Conservation (phyloP, 139 green algal species). For the Chlamydomonas sp. region DNA sequence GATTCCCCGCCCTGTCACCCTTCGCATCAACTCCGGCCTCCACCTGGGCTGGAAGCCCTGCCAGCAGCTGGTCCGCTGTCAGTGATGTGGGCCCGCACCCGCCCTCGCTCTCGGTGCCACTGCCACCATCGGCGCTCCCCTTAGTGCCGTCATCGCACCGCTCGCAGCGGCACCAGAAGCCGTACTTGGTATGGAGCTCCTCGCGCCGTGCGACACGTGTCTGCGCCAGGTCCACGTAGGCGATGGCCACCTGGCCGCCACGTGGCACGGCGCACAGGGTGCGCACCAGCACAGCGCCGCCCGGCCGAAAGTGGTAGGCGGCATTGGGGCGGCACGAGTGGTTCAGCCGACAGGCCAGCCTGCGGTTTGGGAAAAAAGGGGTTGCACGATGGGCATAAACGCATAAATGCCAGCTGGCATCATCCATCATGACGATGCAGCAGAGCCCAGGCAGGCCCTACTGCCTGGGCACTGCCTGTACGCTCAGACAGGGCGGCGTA, state of each 20-base stretch:
- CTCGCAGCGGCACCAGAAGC: constrained; percentile 32
- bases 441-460: neutral
- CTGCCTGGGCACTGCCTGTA: neutral
- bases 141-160: constrained; percentile 16
- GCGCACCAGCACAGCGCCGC: constrained; percentile 20
- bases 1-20: too few relatives aligned
- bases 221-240: constrained; percentile 25
- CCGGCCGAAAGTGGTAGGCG: constrained; percentile 20
- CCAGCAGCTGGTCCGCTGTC: neutral
- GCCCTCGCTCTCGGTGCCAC: neutral
- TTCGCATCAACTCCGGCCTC: too few relatives aligned
- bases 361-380: neutral
- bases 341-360: constrained; percentile 24
- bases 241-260: constrained; percentile 3
- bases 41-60: neutral
- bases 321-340: constrained; percentile 46
- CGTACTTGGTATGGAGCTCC: constrained; percentile 21
- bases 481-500: neutral
- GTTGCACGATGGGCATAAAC: neutral
- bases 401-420: neutral
- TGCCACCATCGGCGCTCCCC: neutral
- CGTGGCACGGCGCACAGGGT: neutral
- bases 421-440: neutral
- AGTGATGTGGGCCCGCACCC: neutral
- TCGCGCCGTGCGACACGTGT: neutral